Conservation (phyloP, 2,329 filamentous ascomycete species). For the Pyrenophora tritici-repentis region DNA sequence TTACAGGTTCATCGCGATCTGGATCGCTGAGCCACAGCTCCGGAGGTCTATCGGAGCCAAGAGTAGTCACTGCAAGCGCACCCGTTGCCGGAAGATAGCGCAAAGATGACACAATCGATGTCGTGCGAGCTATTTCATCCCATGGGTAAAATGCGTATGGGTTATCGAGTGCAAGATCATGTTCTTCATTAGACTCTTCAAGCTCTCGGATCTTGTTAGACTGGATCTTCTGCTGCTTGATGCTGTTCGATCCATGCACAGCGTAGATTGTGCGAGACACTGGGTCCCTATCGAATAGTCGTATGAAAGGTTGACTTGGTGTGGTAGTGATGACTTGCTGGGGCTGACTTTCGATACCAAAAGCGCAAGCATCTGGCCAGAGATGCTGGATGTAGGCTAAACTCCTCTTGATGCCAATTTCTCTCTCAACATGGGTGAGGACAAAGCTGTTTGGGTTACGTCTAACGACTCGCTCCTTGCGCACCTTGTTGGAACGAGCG, state of each 20-base stretch:
- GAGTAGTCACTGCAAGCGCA: conserved; percentile 37
- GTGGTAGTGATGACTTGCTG: conserved; percentile 15
- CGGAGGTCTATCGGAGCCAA: conserved; percentile 36
- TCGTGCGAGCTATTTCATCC: conserved; percentile 30
- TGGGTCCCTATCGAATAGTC: conserved; percentile 38
- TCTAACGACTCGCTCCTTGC: conserved; percentile 33
- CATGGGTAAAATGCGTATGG: conserved; percentile 27
- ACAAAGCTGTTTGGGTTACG: conserved; percentile 23
- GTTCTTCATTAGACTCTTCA: neutral
- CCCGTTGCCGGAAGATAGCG: conserved; percentile 35
- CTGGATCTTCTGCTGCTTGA: conserved; percentile 22
- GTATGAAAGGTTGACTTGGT: conserved; percentile 11
- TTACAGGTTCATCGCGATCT: conserved; percentile 27
- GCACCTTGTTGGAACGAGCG: conserved; percentile 15
- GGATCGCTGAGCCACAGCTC: conserved; percentile 35
- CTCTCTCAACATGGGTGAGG: conserved; percentile 30
- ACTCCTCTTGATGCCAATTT: conserved; percentile 30
- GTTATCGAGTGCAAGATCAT: conserved; percentile 2
- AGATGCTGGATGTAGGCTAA: conserved; percentile 24
- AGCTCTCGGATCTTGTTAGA: neutral
- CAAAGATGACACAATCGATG: conserved; percentile 39
- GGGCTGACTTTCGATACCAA: conserved; percentile 14
- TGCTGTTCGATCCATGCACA: conserved; percentile 29
- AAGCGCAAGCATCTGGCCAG: conserved; percentile 38
- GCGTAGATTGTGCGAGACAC: conserved; percentile 29